A percentile compares a stretch with the other conserved stretches of the same genome.
Conservation (phyloP, 2,329 filamentous ascomycete species). For the Alternaria ethzedia region DNA sequence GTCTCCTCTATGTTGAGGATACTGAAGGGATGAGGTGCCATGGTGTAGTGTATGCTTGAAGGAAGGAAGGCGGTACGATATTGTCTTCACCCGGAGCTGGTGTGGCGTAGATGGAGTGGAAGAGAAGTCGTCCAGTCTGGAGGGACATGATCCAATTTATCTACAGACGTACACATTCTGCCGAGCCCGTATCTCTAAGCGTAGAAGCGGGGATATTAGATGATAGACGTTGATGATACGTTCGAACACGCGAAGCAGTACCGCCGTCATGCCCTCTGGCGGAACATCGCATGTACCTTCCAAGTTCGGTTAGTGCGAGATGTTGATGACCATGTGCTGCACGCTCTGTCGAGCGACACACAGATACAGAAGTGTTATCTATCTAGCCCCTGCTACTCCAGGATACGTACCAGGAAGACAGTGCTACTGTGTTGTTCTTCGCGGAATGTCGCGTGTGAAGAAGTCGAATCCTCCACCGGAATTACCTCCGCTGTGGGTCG, state of each 20-base stretch:
- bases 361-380: not conserved
- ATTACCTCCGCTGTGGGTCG: not conserved
- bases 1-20: conserved; percentile 64
- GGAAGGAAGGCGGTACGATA: not conserved
- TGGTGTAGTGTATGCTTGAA: conserved; percentile 16
- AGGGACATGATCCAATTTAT: conserved; percentile 1
- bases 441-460: not conserved
- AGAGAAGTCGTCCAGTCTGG: not conserved
- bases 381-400: not conserved
- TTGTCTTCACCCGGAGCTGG: not conserved
- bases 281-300: conserved; percentile 8
- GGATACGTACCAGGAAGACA: not conserved
- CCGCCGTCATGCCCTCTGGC: not conserved
- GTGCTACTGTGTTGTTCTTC: not conserved
- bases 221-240: not conserved
- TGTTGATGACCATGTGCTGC: not conserved
- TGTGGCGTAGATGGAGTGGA: not conserved
- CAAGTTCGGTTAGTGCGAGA: not conserved
- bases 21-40: conserved; percentile 61
- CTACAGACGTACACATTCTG: not conserved
- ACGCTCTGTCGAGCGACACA: not conserved
- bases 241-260: not conserved
- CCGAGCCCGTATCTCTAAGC: not conserved
- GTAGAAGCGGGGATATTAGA: not conserved
- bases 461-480: not conserved